phyloP scores from a whole-genome alignment of 371 early-diverging fungal species.

The Mucor mucedo region DNA sequence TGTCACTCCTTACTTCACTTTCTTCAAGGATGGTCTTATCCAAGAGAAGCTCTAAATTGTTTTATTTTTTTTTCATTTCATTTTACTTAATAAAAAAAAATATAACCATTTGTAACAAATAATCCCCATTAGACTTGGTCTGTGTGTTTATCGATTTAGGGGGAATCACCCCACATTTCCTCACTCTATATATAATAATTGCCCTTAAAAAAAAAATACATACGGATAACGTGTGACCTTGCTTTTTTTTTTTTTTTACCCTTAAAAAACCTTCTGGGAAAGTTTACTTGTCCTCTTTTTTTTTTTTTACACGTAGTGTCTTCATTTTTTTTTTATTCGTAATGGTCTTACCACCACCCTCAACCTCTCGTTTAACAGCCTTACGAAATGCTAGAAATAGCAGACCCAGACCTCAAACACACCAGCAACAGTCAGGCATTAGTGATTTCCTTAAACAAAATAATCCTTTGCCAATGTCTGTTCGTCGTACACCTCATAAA shows the following conservation, averaged over 20 bases:
- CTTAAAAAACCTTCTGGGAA: background rate
- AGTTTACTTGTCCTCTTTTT: background rate
- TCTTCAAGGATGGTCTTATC: slow-evolving; percentile 92
- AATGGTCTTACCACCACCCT: slow-evolving; percentile 1
- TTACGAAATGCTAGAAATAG: background rate
- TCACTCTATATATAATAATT: background rate
- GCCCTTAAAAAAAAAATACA: too few relatives aligned
- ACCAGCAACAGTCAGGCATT: background rate
- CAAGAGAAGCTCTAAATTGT: slow-evolving; percentile 70
- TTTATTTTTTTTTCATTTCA: slow-evolving; percentile 2
- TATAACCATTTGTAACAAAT: slow-evolving; percentile 1
- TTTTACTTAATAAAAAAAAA: background rate
- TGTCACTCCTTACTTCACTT: slow-evolving; percentile 88
- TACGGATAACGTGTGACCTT: background rate
- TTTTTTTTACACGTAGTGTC: background rate
- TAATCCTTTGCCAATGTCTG: background rate
- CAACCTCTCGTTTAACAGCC: background rate
- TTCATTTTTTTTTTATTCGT: background rate
- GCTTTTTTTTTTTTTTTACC: background rate
- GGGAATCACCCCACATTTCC: background rate
- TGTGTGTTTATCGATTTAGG: background rate
- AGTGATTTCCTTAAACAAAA: background rate
- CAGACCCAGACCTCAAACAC: background rate
- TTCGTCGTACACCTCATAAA: background rate
- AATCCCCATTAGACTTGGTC: background rate